Base-by-base conservation (phyloP, 495 filamentous ascomycete species). In the Neurospora sp. region DNA sequence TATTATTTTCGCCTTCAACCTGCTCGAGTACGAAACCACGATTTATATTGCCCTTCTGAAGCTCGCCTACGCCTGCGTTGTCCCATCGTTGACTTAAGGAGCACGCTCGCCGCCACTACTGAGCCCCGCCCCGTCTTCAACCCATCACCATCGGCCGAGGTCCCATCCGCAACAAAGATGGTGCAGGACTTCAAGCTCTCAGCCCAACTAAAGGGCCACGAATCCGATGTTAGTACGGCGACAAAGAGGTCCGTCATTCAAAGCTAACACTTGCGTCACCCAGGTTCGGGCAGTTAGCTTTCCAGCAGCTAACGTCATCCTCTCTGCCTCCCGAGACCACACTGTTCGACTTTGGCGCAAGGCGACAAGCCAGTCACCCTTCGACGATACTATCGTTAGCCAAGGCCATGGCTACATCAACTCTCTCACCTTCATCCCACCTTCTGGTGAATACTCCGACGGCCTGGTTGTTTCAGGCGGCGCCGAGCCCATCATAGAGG, bases 251-350 rank as follows among this genome's bases (percentile, higher is more conserved):
- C 77, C 54, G 71, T 48, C 54, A 4, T 19, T 70, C 40, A 43
- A 72, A 72, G 72, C 78, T 79, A 69, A 80, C 69, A 13, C 19
- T 24, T 36, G 5, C 21, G 54, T 69, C 70, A 70, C 71, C 4
- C 77, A 99, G 96, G 96, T 99, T 79, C 93, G 96, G 74, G 90
- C 88, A 74, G 93, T 99, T 75, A 85, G 84, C 79, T 98, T 96
- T 79, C 93, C 94, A 19, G 84, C 86, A 69, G 84, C 92, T 72
- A 89, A 92, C 75, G 82, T 89, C 69, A 83, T 97, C 39, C 81
- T 96, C 73, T 97, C 96, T 15, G 92, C 93, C 28, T 97, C 95
- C 71, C 88, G 96, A 81, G 96, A 98, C 86, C 89, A 89, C 72
- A 97, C 94, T 4, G 94, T 97, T 45, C 90, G 94, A 40, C 80